Evolutionary conservation across 495 filamentous ascomycete genomes (phyloP), one percentile per base, ranked within the genome.

Genomic region (Glonium stellatum): DNA sequence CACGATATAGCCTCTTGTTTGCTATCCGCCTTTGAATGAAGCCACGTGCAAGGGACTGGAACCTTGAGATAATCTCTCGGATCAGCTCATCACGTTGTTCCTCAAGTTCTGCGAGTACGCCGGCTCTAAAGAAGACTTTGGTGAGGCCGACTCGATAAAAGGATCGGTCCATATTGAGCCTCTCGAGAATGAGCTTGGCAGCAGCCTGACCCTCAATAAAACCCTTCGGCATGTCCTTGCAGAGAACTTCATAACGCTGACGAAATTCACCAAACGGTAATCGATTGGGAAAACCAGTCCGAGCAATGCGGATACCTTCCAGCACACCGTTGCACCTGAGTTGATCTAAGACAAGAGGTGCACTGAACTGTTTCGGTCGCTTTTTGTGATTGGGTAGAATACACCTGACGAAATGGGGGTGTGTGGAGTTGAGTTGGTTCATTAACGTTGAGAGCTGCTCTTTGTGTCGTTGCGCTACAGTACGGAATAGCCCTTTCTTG

Each of bases 371-470:
- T 74, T 97, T 97, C 1, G 95, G 89, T n/a, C 86, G 81, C 72
- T 99, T 99, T 75, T 92, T 95, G 78, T 99, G 93, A 68, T 99
- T 99, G 13, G 95, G 95, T 51, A 99, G 83, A 60, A 99, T 99
- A 68, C 95, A 99, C 23, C 95, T 86, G 1, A 97, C 95, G 69
- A 99, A 99, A 73, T 99, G 95, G 44, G 95, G 95, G 71, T 99
- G 95, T 3, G 95, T 99, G 0, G 87, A 91, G 68, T 97, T 85
- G 15, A 99, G 82, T 68, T 97, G 90, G n/a, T 79, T 80, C 95
- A 99, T 99, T 55, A 99, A 77, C 59, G 86, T 96, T 1, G 89
- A 89, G 10, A 99, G 78, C 64, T 97, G 93, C 66, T 99, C 95
- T 70, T 99, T 99, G 75, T 99, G 95, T 60, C 92, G 80, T 72